These are phyloP conservation scores for Raphanus sativus DNA, from an alignment of 345 rosid genomes.

Conservation along the genomic window DNA sequence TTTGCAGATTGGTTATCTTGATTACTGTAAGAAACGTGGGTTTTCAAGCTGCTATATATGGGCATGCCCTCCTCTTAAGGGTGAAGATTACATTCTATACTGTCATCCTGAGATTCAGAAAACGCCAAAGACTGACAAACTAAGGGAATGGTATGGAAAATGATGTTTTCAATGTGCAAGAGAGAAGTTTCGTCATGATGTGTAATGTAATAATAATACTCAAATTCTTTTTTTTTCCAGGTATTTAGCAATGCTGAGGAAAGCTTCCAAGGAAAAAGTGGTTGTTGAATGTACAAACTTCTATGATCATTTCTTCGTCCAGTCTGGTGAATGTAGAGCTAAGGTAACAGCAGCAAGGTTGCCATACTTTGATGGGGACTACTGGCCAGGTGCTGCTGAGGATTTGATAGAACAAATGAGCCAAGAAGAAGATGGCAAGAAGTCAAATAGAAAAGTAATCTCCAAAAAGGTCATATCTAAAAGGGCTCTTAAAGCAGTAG, in stretches of 20 bases:
- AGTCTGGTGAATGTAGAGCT: conserved; percentile 81
- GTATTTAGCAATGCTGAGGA: conserved; percentile 86
- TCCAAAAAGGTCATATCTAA: conserved; percentile 86
- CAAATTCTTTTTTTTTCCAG: conserved; percentile 44
- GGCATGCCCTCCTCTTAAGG: conserved; percentile 99
- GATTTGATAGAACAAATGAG: conserved; percentile 86
- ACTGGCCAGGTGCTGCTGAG: conserved; percentile 99
- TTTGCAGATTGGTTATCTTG: conserved; percentile 95
- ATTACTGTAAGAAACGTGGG: conserved; percentile 95
- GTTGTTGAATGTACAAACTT: conserved; percentile 86
- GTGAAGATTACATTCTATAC: conserved; percentile 95
- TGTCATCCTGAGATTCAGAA: conserved; percentile 99
- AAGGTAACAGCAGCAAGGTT: conserved; percentile 96
- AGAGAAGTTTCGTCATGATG: conserved; percentile 24
- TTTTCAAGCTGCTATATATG: conserved; percentile 99
- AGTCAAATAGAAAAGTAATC: conserved; percentile 74
- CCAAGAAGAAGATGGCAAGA: conserved; percentile 95
- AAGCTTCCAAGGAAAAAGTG: conserved; percentile 82
- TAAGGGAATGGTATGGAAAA: conserved; percentile 85
- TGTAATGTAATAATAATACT: background rate
- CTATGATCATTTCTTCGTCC: conserved; percentile 87
- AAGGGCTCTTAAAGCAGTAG: conserved; percentile 93
- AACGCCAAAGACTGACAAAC: conserved; percentile 97
- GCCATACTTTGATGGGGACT: conserved; percentile 99
- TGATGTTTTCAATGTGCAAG: conserved; percentile 6